Evolutionary conservation across 176 grass and related monocot species (phyloP).

Genomic region (Lolium multiflorum): DNA sequence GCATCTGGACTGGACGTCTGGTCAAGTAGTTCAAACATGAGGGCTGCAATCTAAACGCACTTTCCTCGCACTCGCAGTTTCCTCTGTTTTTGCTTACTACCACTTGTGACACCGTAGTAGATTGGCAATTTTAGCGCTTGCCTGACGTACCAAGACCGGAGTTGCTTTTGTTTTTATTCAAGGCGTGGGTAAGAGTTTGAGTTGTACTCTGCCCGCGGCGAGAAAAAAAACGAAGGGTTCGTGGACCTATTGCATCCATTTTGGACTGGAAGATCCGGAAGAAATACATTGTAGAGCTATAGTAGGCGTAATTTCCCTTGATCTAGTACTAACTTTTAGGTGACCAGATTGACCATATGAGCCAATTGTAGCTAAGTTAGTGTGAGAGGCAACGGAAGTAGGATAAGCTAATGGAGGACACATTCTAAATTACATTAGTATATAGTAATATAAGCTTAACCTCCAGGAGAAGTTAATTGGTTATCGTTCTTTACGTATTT

Average conservation of each 20-base stretch:
- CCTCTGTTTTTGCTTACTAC: neutral
- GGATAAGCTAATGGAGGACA: too few species aligned
- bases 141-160: neutral
- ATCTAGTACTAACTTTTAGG: too few species aligned
- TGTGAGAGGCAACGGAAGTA: too few species aligned
- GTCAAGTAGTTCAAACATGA: constrained; percentile 15
- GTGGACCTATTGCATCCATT: neutral
- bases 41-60: neutral
- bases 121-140: neutral
- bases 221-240: neutral
- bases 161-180: neutral
- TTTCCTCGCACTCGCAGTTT: neutral
- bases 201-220: neutral
- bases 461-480: too few species aligned
- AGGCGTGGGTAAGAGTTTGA: neutral
- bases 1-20: constrained; percentile 6
- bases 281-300: too few species aligned
- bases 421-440: too few species aligned
- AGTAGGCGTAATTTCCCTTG: too few species aligned
- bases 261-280: neutral
- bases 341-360: too few species aligned
- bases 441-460: too few species aligned
- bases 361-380: too few species aligned
- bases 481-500: too few species aligned
- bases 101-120: neutral